These are phyloP conservation scores for Chytriomyces hyalinus DNA, from an alignment of 192 early-diverging fungal genomes.

Conservation along the genomic window DNA sequence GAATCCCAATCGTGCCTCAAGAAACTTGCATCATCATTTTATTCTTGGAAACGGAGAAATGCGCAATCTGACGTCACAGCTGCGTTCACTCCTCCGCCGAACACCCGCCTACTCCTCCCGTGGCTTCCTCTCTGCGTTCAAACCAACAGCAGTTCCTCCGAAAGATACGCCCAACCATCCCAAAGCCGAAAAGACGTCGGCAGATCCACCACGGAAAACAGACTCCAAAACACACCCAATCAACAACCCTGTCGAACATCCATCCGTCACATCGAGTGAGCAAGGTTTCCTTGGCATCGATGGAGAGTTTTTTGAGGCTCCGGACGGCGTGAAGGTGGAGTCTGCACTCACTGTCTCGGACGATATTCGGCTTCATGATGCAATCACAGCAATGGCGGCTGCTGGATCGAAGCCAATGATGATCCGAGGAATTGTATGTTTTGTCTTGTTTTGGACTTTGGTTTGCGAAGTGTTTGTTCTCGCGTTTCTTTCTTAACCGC, in stretches of 20 bases:
- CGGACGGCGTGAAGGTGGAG: neutral
- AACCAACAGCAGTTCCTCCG: neutral
- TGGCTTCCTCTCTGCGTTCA: conserved; percentile 1
- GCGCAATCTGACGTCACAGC: neutral
- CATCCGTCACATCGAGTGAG: neutral
- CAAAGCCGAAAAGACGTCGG: neutral
- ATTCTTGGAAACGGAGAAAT: neutral
- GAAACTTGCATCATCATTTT: neutral
- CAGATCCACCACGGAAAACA: neutral
- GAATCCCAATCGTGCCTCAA: neutral
- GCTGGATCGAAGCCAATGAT: conserved; percentile 18
- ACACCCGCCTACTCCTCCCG: neutral
- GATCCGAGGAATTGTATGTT: conserved; percentile 12
- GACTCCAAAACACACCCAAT: neutral
- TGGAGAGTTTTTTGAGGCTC: conserved; percentile 5
- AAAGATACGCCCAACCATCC: neutral
- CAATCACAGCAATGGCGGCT: neutral
- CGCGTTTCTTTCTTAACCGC: neutral
- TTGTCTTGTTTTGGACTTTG: neutral
- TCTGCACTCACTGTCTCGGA: neutral
- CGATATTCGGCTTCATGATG: neutral
- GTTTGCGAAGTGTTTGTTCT: too few relatives aligned
- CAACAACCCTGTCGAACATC: neutral
- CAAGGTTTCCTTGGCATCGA: neutral
- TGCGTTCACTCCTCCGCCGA: neutral